Evolutionary conservation across 2,329 filamentous ascomycete genomes (phyloP).

Genomic region (Eutypella sp.): DNA sequence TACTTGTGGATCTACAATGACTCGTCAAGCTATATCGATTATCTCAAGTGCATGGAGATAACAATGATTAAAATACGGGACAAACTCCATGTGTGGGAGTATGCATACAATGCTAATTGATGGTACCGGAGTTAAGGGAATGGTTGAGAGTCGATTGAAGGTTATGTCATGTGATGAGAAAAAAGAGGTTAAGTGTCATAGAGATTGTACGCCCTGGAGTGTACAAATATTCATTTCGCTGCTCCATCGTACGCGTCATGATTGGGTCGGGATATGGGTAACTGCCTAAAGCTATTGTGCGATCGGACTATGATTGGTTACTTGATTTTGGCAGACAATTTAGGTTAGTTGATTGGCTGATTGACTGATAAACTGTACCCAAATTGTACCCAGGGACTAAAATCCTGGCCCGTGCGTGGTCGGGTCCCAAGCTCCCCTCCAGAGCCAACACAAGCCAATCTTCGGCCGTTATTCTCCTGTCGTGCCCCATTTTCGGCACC

Average conservation of each 20-base stretch:
- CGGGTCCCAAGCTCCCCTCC: not conserved
- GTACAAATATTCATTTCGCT: not conserved
- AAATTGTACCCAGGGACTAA: not conserved
- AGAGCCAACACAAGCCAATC: not conserved
- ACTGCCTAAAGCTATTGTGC: slow-evolving; percentile 20
- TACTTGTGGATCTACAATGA: too few species aligned
- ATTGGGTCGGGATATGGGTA: slow-evolving; percentile 19
- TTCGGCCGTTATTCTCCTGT: not conserved
- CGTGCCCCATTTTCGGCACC: slow-evolving; percentile 9
- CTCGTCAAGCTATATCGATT: too few species aligned
- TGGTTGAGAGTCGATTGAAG: too few species aligned
- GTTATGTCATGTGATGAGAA: too few species aligned
- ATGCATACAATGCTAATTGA: too few species aligned
- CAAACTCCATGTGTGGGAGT: too few species aligned
- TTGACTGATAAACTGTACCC: too few species aligned
- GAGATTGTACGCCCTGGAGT: not conserved
- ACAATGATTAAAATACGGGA: too few species aligned
- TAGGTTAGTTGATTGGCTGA: not conserved
- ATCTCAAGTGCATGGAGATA: too few species aligned
- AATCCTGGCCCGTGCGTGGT: not conserved
- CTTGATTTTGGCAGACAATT: not conserved
- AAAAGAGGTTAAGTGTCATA: not conserved
- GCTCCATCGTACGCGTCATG: slow-evolving; percentile 19
- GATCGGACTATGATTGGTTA: slow-evolving; percentile 24
- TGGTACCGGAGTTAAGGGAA: too few species aligned